Base-by-base conservation (phyloP, 441 rosid genomes). In the Pelargonium cotyledonis region DNA sequence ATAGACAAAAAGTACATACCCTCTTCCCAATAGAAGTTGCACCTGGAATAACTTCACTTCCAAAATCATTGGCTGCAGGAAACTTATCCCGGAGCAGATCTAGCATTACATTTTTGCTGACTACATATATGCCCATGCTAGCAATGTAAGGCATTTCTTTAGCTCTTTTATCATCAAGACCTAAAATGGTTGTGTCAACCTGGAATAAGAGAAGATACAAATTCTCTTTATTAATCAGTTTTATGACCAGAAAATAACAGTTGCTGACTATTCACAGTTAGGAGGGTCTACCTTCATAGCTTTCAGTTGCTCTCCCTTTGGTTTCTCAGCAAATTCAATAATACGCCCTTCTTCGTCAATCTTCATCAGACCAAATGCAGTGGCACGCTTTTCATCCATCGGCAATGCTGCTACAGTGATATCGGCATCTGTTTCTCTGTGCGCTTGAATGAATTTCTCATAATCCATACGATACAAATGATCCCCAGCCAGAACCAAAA, bases 31-130 rank as follows among this genome's bases (percentile, higher is more conserved):
- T 72, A 10, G 91, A 84, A 68, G 98, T 92, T 57, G 98, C 98
- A 64, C 98, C 96, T 10, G 98, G 98, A 77, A 92, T 92, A 66
- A 92, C 91, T 84, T 92, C 96, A 77, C 98, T 92, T 64, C 96
- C 98, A n/a, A 92, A 92, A 83, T 92, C 98, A 80, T 92, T 92
- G 75, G 96, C 98, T 70, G 92, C 94, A 12, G 98, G 98, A 77
- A 92, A 92, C 88, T 76, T 88, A 10, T 92, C 94, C 23, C 89
- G 76, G 26, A 92, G 92, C 68, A 92, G 88, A 70, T 90, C 82
- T 58, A 92, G 66, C 98, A 92, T 92, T 67, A 85, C 96, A 77
- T 90, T 75, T 79, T 92, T 92, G 77, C 98, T 90, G 63, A 90
- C 88, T 44, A 92, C 96, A 75, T 92, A 92, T 67, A 92, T 92